These are phyloP conservation scores for Xerocomus amazonicus DNA, from an alignment of 1,284 basidiomycete species.

Conservation along the genomic window DNA sequence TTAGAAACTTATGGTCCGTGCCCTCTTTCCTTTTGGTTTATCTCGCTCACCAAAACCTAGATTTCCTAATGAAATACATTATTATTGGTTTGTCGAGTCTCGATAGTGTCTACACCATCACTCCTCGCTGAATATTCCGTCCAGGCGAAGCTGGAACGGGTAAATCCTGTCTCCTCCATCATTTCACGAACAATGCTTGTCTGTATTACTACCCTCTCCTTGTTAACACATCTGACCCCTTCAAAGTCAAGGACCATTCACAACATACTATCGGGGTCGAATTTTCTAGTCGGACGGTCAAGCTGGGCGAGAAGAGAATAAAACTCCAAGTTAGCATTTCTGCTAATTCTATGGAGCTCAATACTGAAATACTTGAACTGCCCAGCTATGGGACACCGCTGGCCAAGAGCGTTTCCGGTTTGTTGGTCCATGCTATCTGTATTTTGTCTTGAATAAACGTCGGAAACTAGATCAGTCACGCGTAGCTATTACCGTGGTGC, in stretches of 20 bases:
- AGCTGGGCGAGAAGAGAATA: conserved; percentile 88
- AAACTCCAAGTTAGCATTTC: conserved; percentile 77
- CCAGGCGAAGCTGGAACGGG: conserved; percentile 94
- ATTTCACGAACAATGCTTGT: conserved; percentile 95
- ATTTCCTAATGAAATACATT: conserved; percentile 97
- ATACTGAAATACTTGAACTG: conserved; percentile 13
- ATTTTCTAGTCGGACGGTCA: conserved; percentile 86
- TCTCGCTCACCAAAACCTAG: conserved; percentile 42
- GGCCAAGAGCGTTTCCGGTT: conserved; percentile 92
- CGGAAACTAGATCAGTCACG: conserved; percentile 77
- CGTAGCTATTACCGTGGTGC: conserved; percentile 96
- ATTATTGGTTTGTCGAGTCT: conserved; percentile 69
- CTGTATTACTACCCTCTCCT: conserved; percentile 36
- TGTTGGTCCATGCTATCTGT: conserved; percentile 21
- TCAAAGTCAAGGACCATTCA: conserved; percentile 89
- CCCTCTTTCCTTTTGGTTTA: background rate
- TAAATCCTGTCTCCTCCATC: conserved; percentile 94
- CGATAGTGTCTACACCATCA: background rate
- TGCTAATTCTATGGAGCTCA: conserved; percentile 1
- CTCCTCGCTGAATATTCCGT: conserved; percentile 7
- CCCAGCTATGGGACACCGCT: conserved; percentile 94
- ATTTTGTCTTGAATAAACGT: conserved; percentile 10
- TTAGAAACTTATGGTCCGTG: conserved; percentile 85
- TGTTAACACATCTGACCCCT: conserved; percentile 7
- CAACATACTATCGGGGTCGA: conserved; percentile 98